Conservation (phyloP, 164 flowering plant genomes). For the Stephania japonica region DNA sequence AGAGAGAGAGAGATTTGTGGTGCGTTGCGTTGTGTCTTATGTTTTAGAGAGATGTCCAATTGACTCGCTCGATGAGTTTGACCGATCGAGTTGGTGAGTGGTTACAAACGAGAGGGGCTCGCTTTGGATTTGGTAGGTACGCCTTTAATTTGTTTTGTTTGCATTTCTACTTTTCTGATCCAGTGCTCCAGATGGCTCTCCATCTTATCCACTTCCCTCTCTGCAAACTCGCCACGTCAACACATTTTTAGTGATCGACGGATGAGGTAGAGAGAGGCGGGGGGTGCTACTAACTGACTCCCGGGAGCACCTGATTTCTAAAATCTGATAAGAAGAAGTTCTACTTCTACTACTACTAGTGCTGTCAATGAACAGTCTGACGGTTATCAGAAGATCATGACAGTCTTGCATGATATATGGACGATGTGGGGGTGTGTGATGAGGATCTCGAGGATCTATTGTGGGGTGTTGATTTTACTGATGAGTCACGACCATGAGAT, state of each 20-base stretch:
- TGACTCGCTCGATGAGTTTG: no score
- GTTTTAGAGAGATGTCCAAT: no score
- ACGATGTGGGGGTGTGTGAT: neutral
- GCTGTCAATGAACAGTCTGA: neutral
- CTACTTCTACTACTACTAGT: neutral
- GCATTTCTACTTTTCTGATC: neutral
- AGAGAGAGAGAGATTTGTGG: no score
- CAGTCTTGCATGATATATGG: neutral
- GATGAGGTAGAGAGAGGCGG: no score
- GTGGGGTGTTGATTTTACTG: no score
- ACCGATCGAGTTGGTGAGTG: no score
- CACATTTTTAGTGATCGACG: no score
- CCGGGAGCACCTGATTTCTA: neutral
- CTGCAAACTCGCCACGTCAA: no score
- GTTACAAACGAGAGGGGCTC: neutral
- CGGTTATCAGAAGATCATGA: neutral
- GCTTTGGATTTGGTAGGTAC: conserved; percentile 8
- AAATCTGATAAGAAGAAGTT: neutral
- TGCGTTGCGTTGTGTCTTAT: no score
- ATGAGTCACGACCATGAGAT: no score
- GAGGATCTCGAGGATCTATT: neutral
- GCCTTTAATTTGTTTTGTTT: neutral
- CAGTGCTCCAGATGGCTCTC: neutral
- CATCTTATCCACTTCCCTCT: neutral
- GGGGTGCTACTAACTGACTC: neutral